Base-by-base conservation (phyloP, 2,329 filamentous ascomycete species). In the Epichloe sp. region DNA sequence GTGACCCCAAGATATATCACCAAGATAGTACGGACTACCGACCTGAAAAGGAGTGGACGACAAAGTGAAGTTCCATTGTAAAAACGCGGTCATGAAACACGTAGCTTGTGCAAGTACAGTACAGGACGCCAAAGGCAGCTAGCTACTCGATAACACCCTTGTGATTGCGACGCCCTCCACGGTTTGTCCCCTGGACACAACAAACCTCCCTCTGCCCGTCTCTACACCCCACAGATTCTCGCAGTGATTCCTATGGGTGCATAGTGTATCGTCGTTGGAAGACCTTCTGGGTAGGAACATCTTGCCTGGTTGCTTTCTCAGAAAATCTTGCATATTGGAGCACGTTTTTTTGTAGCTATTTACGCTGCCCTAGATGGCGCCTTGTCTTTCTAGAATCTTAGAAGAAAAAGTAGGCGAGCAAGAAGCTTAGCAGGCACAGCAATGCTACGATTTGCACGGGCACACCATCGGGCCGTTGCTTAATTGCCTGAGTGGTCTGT, bases 331-430 rank as follows among this genome's bases (percentile, higher is more conserved):
- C 26, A 31, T 11, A 11, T 31, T 31, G 26, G 26, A 31, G 26
- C 26, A 4, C 8, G 10, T 4, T 31, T 10, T 21, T 31, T 11
- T 31, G 3, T 0, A 31, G 26, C 26, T 31, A 11, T 31, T 11
- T 10, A 31, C 3, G 26, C 26, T 31, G 26, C 26, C 26, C 8
- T 31, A 10, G 26, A 31, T 31, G 26, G 3, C 26, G 26, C 1
- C 4, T 31, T n/a, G 19, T 43, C 17, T 23, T 21, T 43, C 4
- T 14, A 23, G 5, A 2, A 7, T 15, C 34, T 41, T 82, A 98
- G 70, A 98, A 98, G 75, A 98, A 89, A 68, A 97, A 80, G 71
- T 96, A 98, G 51, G 89, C 93, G 60, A 97, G 78, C 63, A 98
- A 70, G 73, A 98, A 98, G 74, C 88, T 90, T 56, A 95, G 61